Base-by-base conservation (phyloP, 2,329 filamentous ascomycete species). In the Massarina eburnea region DNA sequence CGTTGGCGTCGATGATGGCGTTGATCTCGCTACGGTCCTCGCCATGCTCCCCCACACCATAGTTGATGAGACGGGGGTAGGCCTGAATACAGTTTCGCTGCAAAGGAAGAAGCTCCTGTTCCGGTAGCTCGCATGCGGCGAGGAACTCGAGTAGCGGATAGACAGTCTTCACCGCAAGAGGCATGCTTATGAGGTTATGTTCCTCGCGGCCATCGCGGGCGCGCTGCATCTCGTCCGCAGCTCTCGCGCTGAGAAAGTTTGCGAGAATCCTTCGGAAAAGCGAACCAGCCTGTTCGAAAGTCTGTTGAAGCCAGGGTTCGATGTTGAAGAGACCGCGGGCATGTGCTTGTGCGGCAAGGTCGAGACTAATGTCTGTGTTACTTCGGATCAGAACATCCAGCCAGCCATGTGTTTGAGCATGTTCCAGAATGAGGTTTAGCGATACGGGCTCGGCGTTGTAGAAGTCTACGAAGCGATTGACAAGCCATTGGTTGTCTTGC, bases 1-100 rank as follows among this genome's bases (percentile, higher is more conserved):
- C 88, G 63, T 95, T 96, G 8, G 80, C 78, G 61, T 97, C 89
- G 54, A 99, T 91, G 33, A 97, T 84, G 46, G 94, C 88, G 68
- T 99, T 91, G 52, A 87, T 91, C 12, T 35, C 33, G 27, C 27
- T 14, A 14, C 27, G 27, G 27, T 30, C 27, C 12, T 30, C 27
- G 12, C 27, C 27, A 30, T 14, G 27, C n/a, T 30, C 27, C 3
- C 89, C 91, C 71, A 95, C 89, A 2, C 91, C 91, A 58, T 96
- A 97, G 63, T 99, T 99, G 76, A 99, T 96, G 22, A 99, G 76
- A 34, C 94, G 82, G 7, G 94, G 95, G 60, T 97, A 99, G 1
- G 88, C 86, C 45, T 91, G 91, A 52, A 99, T 91, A 68, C 91
- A 96, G 42, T 85, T 83, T 24, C 92, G 83, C 71, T 96, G 91